phyloP scores from a whole-genome alignment of 2,329 filamentous ascomycete species.

The Trichoderma gracile region DNA sequence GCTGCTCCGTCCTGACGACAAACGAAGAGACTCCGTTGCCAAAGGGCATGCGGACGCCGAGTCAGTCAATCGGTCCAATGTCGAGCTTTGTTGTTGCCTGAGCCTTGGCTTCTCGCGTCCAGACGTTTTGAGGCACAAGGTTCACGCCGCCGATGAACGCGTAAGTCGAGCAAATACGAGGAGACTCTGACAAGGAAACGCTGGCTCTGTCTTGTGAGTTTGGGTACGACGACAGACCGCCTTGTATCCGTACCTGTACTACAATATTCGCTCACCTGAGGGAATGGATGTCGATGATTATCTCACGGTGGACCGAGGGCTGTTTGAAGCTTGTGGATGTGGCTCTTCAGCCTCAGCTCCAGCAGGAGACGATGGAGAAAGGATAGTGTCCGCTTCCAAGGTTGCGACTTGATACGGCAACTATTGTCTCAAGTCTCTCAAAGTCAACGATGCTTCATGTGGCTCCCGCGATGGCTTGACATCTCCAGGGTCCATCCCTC shows the following conservation, averaged over 20 bases:
- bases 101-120: not conserved
- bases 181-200: not conserved
- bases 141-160: not conserved
- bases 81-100: not conserved
- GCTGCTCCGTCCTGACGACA: conserved; percentile 1
- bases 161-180: not conserved
- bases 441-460: not conserved
- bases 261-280: not conserved
- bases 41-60: not conserved
- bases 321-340: conserved; percentile 2
- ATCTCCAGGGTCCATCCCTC: conserved; percentile 23
- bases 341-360: conserved; percentile 1
- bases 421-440: not conserved
- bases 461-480: conserved; percentile 1
- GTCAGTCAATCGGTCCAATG: not conserved
- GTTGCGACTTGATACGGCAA: not conserved
- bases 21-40: conserved; percentile 13
- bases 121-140: not conserved
- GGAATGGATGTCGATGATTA: not conserved
- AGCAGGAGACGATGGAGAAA: not conserved
- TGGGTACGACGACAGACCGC: not conserved
- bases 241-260: not conserved
- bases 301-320: not conserved
- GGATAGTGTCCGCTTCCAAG: not conserved
- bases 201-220: not conserved